These are phyloP conservation scores for Lactarius tabidus DNA, from an alignment of 768 basidiomycete species.

Conservation along the genomic window DNA sequence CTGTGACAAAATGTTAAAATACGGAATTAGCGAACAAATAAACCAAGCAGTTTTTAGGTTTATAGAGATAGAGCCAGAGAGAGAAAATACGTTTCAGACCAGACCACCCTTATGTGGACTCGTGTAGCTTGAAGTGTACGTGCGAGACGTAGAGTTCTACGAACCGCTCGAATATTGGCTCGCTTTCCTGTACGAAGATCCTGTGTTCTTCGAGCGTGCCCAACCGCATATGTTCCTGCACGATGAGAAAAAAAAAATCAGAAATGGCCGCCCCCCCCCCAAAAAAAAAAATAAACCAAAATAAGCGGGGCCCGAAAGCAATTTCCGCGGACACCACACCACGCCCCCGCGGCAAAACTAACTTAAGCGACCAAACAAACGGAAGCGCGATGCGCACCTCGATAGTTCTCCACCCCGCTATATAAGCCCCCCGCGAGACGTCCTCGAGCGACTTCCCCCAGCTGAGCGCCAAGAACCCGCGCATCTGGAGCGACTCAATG, in stretches of 20 bases:
- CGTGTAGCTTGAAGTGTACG: slow-evolving; percentile 10
- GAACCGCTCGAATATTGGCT: slow-evolving; percentile 7
- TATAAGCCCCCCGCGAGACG: not conserved
- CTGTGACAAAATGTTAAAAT: not conserved
- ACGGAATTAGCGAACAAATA: not conserved
- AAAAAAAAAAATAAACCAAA: too few relatives aligned
- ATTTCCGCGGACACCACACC: not conserved
- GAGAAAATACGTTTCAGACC: too few relatives aligned
- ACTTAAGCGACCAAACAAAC: not conserved
- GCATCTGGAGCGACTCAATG: slow-evolving; percentile 9
- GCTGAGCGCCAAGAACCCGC: slow-evolving; percentile 10
- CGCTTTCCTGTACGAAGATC: slow-evolving; percentile 1
- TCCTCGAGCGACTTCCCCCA: slow-evolving; percentile 10
- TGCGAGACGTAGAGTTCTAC: not conserved
- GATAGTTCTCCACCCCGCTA: slow-evolving; percentile 6
- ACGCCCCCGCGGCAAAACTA: too few relatives aligned
- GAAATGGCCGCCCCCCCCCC: too few relatives aligned
- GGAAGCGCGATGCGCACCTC: not conserved
- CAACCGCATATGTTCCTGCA: slow-evolving; percentile 16
- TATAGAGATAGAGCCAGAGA: too few relatives aligned
- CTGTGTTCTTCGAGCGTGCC: slow-evolving; percentile 5
- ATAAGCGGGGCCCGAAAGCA: not conserved
- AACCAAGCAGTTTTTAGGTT: too few relatives aligned
- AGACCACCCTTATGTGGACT: too few relatives aligned
- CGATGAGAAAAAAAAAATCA: not conserved